Evolutionary conservation across 2,329 filamentous ascomycete genomes (phyloP).

Genomic region (Hypoxylon sp.): DNA sequence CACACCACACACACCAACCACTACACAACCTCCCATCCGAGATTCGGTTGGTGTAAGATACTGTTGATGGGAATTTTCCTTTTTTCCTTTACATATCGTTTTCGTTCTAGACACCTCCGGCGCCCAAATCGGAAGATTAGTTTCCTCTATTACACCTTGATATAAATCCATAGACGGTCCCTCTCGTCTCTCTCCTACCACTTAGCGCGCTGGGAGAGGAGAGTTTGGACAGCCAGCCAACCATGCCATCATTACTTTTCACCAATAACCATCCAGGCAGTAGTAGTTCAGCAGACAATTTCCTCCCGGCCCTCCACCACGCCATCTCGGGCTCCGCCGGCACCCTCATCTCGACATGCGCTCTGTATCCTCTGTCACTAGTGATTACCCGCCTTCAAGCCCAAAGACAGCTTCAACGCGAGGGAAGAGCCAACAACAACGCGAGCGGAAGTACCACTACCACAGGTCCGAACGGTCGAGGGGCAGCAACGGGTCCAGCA

Average conservation of each 20-base stretch:
- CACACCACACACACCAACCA: constrained; percentile 18
- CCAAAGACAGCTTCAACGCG: constrained; percentile 71
- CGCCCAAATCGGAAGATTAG: constrained; percentile 37
- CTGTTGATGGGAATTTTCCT: constrained; percentile 5
- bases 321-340: constrained; percentile 84
- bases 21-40: constrained; percentile 17
- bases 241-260: constrained; percentile 42
- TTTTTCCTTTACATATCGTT: constrained; percentile 9
- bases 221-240: constrained; percentile 27
- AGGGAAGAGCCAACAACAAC: constrained; percentile 31
- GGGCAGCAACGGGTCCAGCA: constrained; percentile 39
- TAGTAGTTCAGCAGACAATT: constrained; percentile 38
- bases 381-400: constrained; percentile 87
- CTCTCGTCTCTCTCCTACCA: constrained; percentile 22
- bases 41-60: constrained; percentile 35
- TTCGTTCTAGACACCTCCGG: constrained; percentile 18
- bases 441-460: constrained; percentile 26
- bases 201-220: constrained; percentile 28
- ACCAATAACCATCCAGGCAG: constrained; percentile 29
- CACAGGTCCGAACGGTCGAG: constrained; percentile 28
- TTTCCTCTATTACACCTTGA: constrained; percentile 18
- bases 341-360: constrained; percentile 82
- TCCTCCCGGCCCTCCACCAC: constrained; percentile 83
- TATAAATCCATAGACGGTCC: constrained; percentile 37
- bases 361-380: constrained; percentile 85